phyloP scores from a whole-genome alignment of 2,329 filamentous ascomycete genomes.

The Diaporthe citrichinensis region DNA sequence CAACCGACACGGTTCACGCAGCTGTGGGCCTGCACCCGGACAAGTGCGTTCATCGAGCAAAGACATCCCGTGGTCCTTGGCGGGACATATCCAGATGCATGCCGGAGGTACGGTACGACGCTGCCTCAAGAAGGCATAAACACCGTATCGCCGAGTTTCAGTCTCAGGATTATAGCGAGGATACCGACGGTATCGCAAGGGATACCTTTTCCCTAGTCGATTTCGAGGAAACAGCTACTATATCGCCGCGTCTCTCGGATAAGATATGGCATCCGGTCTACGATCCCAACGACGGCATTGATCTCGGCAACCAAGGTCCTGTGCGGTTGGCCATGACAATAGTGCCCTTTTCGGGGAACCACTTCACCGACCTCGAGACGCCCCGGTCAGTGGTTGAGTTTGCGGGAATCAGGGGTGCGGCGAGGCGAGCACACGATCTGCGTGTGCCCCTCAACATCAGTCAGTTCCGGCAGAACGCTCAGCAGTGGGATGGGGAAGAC shows the following conservation, averaged over 20 bases:
- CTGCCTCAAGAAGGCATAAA: constrained; percentile 29
- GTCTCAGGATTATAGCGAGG: not conserved
- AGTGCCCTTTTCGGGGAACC: constrained; percentile 28
- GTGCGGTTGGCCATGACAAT: constrained; percentile 36
- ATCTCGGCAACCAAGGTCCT: not conserved
- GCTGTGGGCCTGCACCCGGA: constrained; percentile 32
- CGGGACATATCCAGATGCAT: constrained; percentile 38
- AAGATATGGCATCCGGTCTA: not conserved
- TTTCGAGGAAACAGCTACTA: not conserved
- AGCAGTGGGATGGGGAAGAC: constrained; percentile 7
- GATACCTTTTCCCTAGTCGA: not conserved
- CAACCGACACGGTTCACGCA: constrained; percentile 17
- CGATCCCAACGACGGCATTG: constrained; percentile 5
- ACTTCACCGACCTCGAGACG: constrained; percentile 23
- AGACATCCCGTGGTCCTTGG: constrained; percentile 34
- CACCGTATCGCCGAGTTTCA: not conserved
- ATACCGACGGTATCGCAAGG: constrained; percentile 2
- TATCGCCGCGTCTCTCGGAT: constrained; percentile 3
- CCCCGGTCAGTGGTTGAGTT: not conserved
- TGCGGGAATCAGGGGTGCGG: not conserved
- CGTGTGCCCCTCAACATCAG: constrained; percentile 15
- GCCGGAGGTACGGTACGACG: constrained; percentile 30
- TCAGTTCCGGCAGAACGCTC: constrained; percentile 29
- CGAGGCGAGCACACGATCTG: constrained; percentile 11
- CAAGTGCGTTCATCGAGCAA: constrained; percentile 21